These are phyloP conservation scores for Botrytis fragariae DNA, from an alignment of 2,329 filamentous ascomycete genomes.

Conservation along the genomic window DNA sequence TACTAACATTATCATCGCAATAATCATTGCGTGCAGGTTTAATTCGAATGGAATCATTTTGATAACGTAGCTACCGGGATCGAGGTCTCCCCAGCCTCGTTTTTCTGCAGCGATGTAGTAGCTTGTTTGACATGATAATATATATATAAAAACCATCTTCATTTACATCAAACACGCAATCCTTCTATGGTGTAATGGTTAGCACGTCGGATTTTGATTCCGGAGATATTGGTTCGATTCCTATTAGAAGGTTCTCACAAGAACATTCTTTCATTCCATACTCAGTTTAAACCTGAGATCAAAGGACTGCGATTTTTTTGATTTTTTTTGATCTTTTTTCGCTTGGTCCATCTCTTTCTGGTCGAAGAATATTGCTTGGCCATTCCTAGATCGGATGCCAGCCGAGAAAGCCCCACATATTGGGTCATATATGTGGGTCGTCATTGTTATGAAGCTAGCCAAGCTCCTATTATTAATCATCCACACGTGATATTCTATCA, in stretches of 20 bases:
- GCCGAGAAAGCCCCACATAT: neutral
- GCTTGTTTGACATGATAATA: no score
- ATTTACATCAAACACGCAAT: neutral
- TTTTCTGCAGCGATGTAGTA: no score
- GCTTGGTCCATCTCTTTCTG: no score
- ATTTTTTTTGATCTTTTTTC: neutral
- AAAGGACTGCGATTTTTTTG: neutral
- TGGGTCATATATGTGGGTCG: neutral
- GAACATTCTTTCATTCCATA: constrained; percentile 13
- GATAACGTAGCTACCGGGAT: neutral
- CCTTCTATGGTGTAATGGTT: constrained; percentile 22
- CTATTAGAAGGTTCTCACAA: constrained; percentile 17
- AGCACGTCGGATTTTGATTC: constrained; percentile 22
- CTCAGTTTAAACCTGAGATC: constrained; percentile 18
- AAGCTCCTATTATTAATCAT: neutral
- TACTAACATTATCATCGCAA: neutral
- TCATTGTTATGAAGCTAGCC: neutral
- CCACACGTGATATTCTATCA: neutral
- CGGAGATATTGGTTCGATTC: constrained; percentile 24
- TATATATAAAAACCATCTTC: no score
- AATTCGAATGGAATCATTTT: neutral
- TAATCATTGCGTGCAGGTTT: neutral
- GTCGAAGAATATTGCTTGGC: neutral
- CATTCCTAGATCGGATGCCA: neutral
- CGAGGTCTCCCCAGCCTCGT: neutral